Percentiles rank a stretch among this genome's conserved stretches.
phyloP scores from a whole-genome alignment of 1,139 yeast species.

The Debaryomyces sp. region DNA sequence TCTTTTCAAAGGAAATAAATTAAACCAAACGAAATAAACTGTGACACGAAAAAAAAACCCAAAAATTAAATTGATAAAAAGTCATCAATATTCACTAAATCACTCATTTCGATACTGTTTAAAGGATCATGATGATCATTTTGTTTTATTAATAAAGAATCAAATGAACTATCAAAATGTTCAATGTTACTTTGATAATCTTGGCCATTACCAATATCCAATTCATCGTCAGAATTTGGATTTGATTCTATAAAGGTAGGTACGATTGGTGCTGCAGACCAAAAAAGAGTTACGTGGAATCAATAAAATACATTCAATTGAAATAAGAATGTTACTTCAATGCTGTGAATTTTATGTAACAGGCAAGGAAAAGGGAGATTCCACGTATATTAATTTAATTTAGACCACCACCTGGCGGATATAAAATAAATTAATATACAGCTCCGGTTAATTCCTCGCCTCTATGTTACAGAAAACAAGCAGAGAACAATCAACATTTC shows the following conservation, averaged over 20 bases:
- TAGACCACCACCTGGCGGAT: slow-evolving; percentile 18
- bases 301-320: slow-evolving; percentile 3
- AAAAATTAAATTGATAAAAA: slow-evolving; percentile 12
- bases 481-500: slow-evolving; percentile 35
- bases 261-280: slow-evolving; percentile 51
- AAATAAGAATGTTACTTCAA: slow-evolving; percentile 33
- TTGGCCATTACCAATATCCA: slow-evolving; percentile 1
- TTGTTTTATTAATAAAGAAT: slow-evolving; percentile 3
- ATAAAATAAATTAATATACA: slow-evolving; percentile 27
- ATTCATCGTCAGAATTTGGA: slow-evolving; percentile 4
- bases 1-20: not conserved
- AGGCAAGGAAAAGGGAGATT: slow-evolving; percentile 12
- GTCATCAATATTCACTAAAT: slow-evolving; percentile 11
- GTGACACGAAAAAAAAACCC: slow-evolving; percentile 1
- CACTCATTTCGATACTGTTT: slow-evolving; percentile 1
- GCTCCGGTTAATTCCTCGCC: slow-evolving; percentile 5
- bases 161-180: slow-evolving; percentile 1
- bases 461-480: slow-evolving; percentile 24
- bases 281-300: slow-evolving; percentile 18
- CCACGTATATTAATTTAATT: slow-evolving; percentile 32
- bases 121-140: slow-evolving; percentile 1
- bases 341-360: slow-evolving; percentile 33
- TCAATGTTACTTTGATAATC: not conserved
- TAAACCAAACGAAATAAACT: slow-evolving; percentile 9
- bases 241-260: slow-evolving; percentile 14